Conservation (phyloP, 164 flowering plant species). For the Protea cynaroides region DNA sequence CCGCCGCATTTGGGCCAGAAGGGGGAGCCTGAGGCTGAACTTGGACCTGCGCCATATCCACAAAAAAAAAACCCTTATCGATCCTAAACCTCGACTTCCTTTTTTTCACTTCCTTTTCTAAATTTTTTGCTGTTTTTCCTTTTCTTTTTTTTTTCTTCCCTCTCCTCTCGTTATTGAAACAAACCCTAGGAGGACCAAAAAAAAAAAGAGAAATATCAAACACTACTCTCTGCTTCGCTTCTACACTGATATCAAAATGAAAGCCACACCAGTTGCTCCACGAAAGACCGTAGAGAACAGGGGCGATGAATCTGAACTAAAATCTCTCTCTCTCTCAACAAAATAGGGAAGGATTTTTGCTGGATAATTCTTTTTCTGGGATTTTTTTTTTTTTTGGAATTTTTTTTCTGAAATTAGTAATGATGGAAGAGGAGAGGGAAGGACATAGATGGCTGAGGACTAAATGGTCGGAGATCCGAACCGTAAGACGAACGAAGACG, state of each 20-base stretch:
- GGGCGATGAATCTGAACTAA: background rate
- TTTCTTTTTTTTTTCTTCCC: slow-evolving; percentile 23
- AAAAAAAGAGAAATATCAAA: background rate
- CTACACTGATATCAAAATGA: background rate
- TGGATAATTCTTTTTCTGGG: background rate
- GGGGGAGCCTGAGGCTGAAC: slow-evolving; percentile 30
- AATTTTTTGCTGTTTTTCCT: slow-evolving; percentile 10
- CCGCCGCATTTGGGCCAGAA: slow-evolving; percentile 34
- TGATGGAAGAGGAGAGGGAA: slow-evolving; percentile 12
- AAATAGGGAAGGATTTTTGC: background rate
- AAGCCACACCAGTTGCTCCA: background rate
- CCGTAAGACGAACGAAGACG: slow-evolving; percentile 9
- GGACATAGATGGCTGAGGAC: slow-evolving; percentile 7
- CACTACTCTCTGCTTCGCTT: too few relatives aligned
- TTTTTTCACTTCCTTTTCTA: background rate
- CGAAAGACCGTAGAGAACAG: background rate
- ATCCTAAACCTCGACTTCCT: background rate
- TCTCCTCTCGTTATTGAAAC: slow-evolving; percentile 26
- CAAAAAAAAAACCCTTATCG: slow-evolving; percentile 6
- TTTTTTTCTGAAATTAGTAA: too few relatives aligned
- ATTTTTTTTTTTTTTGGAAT: slow-evolving; percentile 1
- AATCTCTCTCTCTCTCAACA: background rate
- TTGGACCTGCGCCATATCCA: slow-evolving; percentile 65
- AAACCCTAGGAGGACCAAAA: slow-evolving; percentile 19
- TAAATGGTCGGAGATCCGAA: slow-evolving; percentile 19